Base-by-base conservation (phyloP, 768 basidiomycete genomes). In the Pleurotus djamor region DNA sequence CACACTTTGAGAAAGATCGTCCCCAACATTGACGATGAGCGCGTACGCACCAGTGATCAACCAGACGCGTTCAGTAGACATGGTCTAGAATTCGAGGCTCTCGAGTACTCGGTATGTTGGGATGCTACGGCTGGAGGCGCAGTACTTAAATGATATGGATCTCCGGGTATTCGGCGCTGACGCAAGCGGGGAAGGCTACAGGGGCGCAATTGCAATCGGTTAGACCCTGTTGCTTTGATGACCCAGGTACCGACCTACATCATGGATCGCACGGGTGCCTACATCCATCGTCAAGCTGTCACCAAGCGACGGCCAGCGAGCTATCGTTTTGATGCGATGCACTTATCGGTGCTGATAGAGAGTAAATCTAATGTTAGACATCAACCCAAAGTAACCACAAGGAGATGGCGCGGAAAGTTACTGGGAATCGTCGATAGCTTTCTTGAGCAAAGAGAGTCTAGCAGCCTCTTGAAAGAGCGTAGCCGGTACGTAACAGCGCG, bases 11-110 rank as follows among this genome's bases (percentile, higher is more conserved):
- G 41, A 5, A 13, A 5, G 37, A n/a, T 38, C 28, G 37, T 16
- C 10, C 5, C 16, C n/a, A 14, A 51, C 36, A 33, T 28, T 12
- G n/a, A 9, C 38, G 14, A 13, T 28, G 33, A 41, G 44, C 13
- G 16, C 13, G 58, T 37, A 56, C 68, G 55, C 21, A 74, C 73
- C 73, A 32, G 73, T 74, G 51, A 74, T 71, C 48, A 74, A 65
- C 73, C 73, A 74, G 55, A 74, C 68, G 6, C 50, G 59, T 41
- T 45, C 49, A 16, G 48, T 34, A 41, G 59, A 56, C 54, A 56
- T 56, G 5, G 9, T 48, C 47, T n/a, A 43, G 41, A 43, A 10
- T 9, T 43, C n/a, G 41, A 9, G 41, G 9, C 41, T 9, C n/a
- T 10, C n/a, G 41, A 43, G 41, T 10, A 9, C n/a, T n/a, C 10